Evolutionary conservation across 2,329 filamentous ascomycete genomes (phyloP).

Genomic region (Triangularia setosa): DNA sequence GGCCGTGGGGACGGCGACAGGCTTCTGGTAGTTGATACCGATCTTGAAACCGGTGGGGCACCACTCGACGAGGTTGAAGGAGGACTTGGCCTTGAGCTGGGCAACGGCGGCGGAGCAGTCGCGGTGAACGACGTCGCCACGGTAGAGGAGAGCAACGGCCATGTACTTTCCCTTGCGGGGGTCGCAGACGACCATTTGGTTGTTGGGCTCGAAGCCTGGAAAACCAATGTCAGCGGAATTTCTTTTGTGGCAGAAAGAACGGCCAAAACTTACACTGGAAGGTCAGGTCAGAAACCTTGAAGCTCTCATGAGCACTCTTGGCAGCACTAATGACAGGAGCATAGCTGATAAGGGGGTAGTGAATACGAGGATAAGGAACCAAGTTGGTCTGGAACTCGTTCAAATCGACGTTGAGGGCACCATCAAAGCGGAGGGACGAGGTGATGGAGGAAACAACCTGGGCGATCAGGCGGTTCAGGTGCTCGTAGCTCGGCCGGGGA

Average conservation of each 20-base stretch:
- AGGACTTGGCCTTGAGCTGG: conserved; percentile 65
- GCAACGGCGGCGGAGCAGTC: conserved; percentile 66
- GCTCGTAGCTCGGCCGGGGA: conserved; percentile 64
- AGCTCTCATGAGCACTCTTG: conserved; percentile 82
- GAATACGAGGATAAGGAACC: conserved; percentile 69
- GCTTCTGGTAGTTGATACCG: conserved; percentile 71
- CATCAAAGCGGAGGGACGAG: conserved; percentile 67
- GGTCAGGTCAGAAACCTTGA: conserved; percentile 76
- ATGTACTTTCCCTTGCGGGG: conserved; percentile 74
- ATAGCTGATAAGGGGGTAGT: conserved; percentile 71
- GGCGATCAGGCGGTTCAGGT: conserved; percentile 69
- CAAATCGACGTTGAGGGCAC: conserved; percentile 68
- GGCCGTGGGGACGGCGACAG: conserved; percentile 52
- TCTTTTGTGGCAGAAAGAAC: not conserved
- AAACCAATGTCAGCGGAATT: conserved; percentile 12
- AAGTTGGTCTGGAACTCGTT: conserved; percentile 78
- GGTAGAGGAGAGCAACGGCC: conserved; percentile 69
- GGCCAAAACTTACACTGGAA: conserved; percentile 59
- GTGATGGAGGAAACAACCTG: conserved; percentile 74
- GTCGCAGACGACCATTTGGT: conserved; percentile 75
- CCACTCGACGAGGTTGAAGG: conserved; percentile 73
- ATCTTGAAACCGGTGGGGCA: conserved; percentile 74
- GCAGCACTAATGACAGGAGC: conserved; percentile 66
- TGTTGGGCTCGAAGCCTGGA: conserved; percentile 71
- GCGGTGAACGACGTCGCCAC: conserved; percentile 66